A percentile compares a stretch with the other conserved stretches of the same genome.
Conservation (phyloP, 2,329 filamentous ascomycete species). For the Hymenoscyphus linearis region DNA sequence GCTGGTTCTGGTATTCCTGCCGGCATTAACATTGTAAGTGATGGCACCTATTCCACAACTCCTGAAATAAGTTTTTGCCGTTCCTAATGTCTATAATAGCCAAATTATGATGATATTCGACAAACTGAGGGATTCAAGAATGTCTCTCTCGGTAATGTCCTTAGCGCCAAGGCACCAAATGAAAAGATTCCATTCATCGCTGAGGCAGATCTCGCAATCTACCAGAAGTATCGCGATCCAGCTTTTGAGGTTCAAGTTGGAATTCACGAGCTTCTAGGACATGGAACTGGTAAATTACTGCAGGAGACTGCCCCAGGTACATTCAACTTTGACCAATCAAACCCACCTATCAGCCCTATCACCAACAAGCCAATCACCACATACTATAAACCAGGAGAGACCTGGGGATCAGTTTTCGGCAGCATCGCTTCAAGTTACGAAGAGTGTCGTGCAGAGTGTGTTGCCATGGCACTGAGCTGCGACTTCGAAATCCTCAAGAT, state of each 20-base stretch:
- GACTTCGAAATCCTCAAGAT: slow-evolving; percentile 86
- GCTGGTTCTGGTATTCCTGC: slow-evolving; percentile 58
- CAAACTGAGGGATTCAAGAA: slow-evolving; percentile 89
- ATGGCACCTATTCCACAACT: slow-evolving; percentile 8
- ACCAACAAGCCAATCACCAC: slow-evolving; percentile 71
- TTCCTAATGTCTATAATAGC: slow-evolving; percentile 33
- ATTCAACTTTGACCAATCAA: slow-evolving; percentile 83
- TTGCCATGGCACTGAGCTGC: slow-evolving; percentile 85
- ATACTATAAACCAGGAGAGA: slow-evolving; percentile 94
- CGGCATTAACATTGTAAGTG: slow-evolving; percentile 53
- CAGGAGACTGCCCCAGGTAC: slow-evolving; percentile 78
- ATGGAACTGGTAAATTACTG: slow-evolving; percentile 88
- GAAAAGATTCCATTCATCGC: slow-evolving; percentile 90
- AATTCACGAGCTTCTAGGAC: slow-evolving; percentile 82
- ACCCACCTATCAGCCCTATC: slow-evolving; percentile 76
- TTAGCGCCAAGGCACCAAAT: slow-evolving; percentile 85
- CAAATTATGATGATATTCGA: slow-evolving; percentile 71
- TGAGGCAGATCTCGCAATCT: slow-evolving; percentile 70
- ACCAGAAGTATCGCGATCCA: slow-evolving; percentile 74
- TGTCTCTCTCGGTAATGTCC: slow-evolving; percentile 86
- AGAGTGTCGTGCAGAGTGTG: slow-evolving; percentile 89
- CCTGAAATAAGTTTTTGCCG: neutral
- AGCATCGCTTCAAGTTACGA: slow-evolving; percentile 84
- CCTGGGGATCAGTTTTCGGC: slow-evolving; percentile 90
- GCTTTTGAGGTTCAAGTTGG: slow-evolving; percentile 94